Conservation (phyloP, 768 basidiomycete genomes). For the Pleurotus platypus region DNA sequence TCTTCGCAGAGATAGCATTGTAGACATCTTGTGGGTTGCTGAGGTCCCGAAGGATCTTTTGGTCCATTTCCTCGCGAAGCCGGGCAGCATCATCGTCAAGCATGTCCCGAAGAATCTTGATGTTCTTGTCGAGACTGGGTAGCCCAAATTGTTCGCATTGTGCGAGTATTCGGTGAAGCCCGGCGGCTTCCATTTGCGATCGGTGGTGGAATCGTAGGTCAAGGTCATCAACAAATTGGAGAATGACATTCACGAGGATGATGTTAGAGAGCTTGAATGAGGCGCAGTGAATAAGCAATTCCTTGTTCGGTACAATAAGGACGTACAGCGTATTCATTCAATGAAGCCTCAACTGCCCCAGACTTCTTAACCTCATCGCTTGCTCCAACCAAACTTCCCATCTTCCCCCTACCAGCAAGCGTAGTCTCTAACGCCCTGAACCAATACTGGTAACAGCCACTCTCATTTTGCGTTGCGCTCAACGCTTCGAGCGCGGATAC, state of each 20-base stretch:
- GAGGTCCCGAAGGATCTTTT: conserved; percentile 72
- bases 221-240: conserved; percentile 67
- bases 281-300: conserved; percentile 1
- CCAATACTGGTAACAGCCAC: conserved; percentile 79
- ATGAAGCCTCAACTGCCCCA: conserved; percentile 58
- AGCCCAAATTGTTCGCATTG: conserved; percentile 68
- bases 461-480: conserved; percentile 62
- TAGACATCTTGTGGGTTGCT: conserved; percentile 85
- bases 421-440: conserved; percentile 76
- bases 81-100: conserved; percentile 75
- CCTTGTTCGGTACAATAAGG: background rate
- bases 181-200: conserved; percentile 85
- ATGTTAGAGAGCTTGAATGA: conserved; percentile 60
- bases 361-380: conserved; percentile 82
- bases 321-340: conserved; percentile 87
- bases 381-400: conserved; percentile 94
- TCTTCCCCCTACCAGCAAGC: conserved; percentile 82
- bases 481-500: conserved; percentile 72
- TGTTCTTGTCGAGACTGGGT: conserved; percentile 59
- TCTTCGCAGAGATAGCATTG: conserved; percentile 72
- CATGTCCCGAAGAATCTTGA: conserved; percentile 53
- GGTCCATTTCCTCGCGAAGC: conserved; percentile 71
- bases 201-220: conserved; percentile 86
- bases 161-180: conserved; percentile 68
- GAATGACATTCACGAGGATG: conserved; percentile 65